Evolutionary conservation across 192 early-diverging fungal species (phyloP), one percentile per base, ranked within the genome.

Genomic region (Dimargaris cristalligena): DNA sequence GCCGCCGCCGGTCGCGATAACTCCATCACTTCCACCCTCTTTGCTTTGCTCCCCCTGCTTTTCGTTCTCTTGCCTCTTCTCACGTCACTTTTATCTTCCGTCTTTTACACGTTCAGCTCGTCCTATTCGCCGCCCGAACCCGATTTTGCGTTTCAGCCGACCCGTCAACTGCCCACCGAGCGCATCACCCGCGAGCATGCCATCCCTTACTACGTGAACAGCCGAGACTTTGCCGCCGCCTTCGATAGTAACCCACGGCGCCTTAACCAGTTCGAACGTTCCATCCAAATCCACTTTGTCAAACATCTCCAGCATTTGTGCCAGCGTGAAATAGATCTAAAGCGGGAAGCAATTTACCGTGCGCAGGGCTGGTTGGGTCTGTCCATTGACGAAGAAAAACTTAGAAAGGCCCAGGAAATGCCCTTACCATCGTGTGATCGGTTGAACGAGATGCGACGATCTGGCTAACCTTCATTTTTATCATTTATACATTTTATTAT

Each of bases 151-250:
- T 87, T 92, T 57, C 66, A 79, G 26, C 67, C 56, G 4, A 72
- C 71, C 3, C 61, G 64, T 1, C 58, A 61, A 6, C 83, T 86
- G 63, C 70, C 74, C 11, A 47, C 75, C 35, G 33, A 56, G 44
- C 77, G 83, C 18, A 55, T 56, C 23, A 92, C 93, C 6, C 48
- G 61, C 2, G 44, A 57, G n/a, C 79, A 80, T 46, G 67, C 75
- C 9, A 80, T 94, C 2, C 70, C 65, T 13, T 97, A 92, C 68
- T 97, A 75, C 69, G 86, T 97, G n/a, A 81, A 92, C 58, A 52
- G 55, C 23, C 49, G 59, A 31, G 75, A 81, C 48, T 78, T 80
- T 64, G 61, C 63, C 23, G 56, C 18, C 22, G 34, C 50, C 32
- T 66, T 61, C 35, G 67, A 62, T 32, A 54, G 71, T 47, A 62